Conservation (phyloP, 1,139 yeast species). For the Debaryomyces udenii region DNA sequence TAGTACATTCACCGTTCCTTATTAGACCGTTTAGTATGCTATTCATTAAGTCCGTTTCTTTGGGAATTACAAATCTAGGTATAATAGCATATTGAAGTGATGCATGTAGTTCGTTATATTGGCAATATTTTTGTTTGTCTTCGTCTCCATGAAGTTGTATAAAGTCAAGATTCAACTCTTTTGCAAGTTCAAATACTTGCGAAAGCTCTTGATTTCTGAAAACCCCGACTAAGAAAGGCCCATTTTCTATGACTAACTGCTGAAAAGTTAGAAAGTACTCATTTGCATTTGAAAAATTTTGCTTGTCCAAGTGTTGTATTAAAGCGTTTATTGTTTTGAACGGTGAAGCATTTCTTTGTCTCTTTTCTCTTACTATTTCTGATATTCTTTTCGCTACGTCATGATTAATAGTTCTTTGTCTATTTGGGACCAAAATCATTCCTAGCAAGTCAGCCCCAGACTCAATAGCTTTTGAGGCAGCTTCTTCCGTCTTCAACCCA, state of each 20-base stretch:
- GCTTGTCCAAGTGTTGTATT: conserved; percentile 18
- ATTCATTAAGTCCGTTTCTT: conserved; percentile 37
- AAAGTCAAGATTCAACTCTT: conserved; percentile 62
- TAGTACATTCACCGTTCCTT: conserved; percentile 6
- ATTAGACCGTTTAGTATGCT: conserved; percentile 21
- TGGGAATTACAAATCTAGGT: conserved; percentile 68
- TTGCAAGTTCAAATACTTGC: conserved; percentile 54
- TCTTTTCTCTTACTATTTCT: conserved; percentile 25
- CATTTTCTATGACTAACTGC: conserved; percentile 42
- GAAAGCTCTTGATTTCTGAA: conserved; percentile 78
- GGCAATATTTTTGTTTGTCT: conserved; percentile 55
- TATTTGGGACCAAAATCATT: conserved; percentile 80
- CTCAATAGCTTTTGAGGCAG: conserved; percentile 69
- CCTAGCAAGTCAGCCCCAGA: conserved; percentile 81
- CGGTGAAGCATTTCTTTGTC: conserved; percentile 21
- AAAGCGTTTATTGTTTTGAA: conserved; percentile 26
- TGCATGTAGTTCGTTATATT: conserved; percentile 22
- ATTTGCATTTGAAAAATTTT: conserved; percentile 20
- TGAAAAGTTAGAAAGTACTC: conserved; percentile 41
- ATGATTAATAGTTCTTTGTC: conserved; percentile 68
- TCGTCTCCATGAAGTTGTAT: conserved; percentile 92
- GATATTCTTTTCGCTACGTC: conserved; percentile 60
- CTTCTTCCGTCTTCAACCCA: conserved; percentile 69
- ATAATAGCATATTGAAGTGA: conserved; percentile 57
- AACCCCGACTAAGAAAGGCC: conserved; percentile 86